Conservation (phyloP, 176 grass and related monocot genomes). For the Phoenix dactylifera region DNA sequence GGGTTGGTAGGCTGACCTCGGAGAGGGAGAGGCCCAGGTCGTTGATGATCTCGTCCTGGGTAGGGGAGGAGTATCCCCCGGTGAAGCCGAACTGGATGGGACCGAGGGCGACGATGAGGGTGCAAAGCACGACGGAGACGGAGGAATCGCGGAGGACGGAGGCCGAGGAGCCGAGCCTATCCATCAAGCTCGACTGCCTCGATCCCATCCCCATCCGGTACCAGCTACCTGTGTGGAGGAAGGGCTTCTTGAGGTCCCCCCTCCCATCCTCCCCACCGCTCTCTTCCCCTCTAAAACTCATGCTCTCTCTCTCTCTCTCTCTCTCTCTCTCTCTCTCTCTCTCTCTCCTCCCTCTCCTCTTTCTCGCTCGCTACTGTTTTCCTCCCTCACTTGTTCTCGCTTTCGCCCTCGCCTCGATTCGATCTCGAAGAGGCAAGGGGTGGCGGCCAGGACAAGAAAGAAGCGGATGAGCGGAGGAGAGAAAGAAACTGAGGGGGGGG, state of each 20-base stretch:
- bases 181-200: slow-evolving; percentile 62
- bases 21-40: slow-evolving; percentile 78
- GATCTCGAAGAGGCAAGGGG: too few species aligned
- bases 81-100: slow-evolving; percentile 98
- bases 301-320: slow-evolving; percentile 11
- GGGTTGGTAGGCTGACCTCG: slow-evolving; percentile 25
- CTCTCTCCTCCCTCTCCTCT: too few species aligned
- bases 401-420: too few species aligned
- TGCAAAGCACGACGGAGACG: slow-evolving; percentile 90
- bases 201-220: slow-evolving; percentile 85
- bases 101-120: slow-evolving; percentile 80
- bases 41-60: slow-evolving; percentile 60
- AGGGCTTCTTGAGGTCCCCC: slow-evolving; percentile 46
- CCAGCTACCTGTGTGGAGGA: slow-evolving; percentile 94
- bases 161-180: slow-evolving; percentile 52
- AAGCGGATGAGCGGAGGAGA: too few species aligned
- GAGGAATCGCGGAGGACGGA: slow-evolving; percentile 48
- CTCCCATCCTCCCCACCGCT: slow-evolving; percentile 59
- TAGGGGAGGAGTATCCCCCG: slow-evolving; percentile 75
- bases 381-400: too few species aligned
- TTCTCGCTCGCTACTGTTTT: too few species aligned
- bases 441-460: too few species aligned
- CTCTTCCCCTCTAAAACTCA: slow-evolving; percentile 71
- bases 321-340: too few species aligned
- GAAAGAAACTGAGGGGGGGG: too few species aligned